These are phyloP conservation scores for Tylopilus orsonianus DNA, from an alignment of 1,284 basidiomycete genomes.

Conservation along the genomic window DNA sequence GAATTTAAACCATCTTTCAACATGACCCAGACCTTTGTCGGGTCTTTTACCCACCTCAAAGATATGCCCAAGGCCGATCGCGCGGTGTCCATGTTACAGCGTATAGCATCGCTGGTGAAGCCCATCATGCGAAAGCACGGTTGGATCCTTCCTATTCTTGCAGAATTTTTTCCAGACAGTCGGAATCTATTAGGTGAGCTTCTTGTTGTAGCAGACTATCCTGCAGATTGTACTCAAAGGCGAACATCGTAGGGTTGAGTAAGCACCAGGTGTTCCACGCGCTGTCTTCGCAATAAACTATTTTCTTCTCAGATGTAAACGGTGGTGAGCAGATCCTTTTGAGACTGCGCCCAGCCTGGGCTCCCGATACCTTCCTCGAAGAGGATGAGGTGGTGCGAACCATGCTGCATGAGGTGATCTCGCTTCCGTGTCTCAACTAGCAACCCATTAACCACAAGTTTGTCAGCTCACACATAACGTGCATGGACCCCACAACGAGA, in stretches of 20 bases:
- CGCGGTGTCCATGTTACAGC: conserved; percentile 66
- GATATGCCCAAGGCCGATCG: conserved; percentile 58
- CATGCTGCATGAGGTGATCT: conserved; percentile 82
- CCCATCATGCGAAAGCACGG: conserved; percentile 84
- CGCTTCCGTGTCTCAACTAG: neutral
- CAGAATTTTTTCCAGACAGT: conserved; percentile 83
- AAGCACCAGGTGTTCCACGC: conserved; percentile 11
- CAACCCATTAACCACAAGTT: neutral
- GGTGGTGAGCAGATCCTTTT: conserved; percentile 78
- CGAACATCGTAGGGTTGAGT: conserved; percentile 32
- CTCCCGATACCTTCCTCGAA: conserved; percentile 72
- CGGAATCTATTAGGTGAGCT: conserved; percentile 70
- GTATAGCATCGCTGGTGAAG: conserved; percentile 79
- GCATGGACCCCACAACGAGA: conserved; percentile 83
- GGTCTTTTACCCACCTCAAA: conserved; percentile 67
- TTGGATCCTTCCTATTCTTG: conserved; percentile 79
- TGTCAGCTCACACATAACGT: conserved; percentile 82
- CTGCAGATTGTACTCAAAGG: conserved; percentile 8
- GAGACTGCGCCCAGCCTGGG: conserved; percentile 68
- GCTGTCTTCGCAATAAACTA: neutral
- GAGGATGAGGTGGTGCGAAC: conserved; percentile 72
- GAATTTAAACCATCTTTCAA: neutral
- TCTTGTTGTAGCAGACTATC: neutral
- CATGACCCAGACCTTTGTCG: conserved; percentile 54
- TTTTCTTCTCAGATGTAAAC: conserved; percentile 60